A percentile compares a stretch with the other conserved stretches of the same genome.
Evolutionary conservation across 2,329 filamentous ascomycete species (phyloP).

Genomic region (Paecilomyces sp.): DNA sequence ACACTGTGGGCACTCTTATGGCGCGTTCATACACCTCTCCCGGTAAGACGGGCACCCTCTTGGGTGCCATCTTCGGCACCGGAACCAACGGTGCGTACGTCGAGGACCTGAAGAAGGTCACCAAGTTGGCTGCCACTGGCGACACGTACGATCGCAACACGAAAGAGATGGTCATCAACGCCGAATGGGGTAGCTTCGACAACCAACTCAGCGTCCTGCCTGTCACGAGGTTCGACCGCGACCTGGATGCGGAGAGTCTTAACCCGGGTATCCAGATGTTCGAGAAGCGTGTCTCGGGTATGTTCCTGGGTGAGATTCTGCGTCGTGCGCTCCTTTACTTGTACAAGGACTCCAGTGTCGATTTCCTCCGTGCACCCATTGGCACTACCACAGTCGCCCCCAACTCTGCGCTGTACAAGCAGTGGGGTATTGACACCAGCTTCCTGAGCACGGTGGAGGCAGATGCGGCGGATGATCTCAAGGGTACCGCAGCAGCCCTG

Average conservation of each 20-base stretch:
- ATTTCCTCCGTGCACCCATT: conserved; percentile 67
- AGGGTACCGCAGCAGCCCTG: conserved; percentile 68
- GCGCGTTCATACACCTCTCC: conserved; percentile 91
- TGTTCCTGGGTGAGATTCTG: conserved; percentile 95
- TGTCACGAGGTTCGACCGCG: conserved; percentile 72
- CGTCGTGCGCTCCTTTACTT: conserved; percentile 68
- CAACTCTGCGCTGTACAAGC: conserved; percentile 61
- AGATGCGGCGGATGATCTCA: conserved; percentile 66
- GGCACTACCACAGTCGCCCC: conserved; percentile 61
- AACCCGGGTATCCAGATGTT: conserved; percentile 98
- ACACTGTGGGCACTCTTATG: conserved; percentile 97
- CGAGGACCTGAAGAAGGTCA: conserved; percentile 80
- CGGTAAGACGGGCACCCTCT: conserved; percentile 73
- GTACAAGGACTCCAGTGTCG: conserved; percentile 57
- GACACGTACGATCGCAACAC: conserved; percentile 65
- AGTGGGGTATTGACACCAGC: conserved; percentile 87
- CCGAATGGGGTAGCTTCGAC: conserved; percentile 97
- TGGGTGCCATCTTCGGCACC: conserved; percentile 97
- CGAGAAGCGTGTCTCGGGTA: conserved; percentile 95
- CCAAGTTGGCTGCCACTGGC: conserved; percentile 59
- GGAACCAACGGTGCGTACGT: conserved; percentile 97
- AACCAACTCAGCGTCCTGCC: conserved; percentile 85
- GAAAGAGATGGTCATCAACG: conserved; percentile 95
- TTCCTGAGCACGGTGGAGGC: conserved; percentile 82
- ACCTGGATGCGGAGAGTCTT: conserved; percentile 70